Evolutionary conservation across 257 asterid species (phyloP), one percentile per base, ranked within the genome.

Genomic region (Coffea eugenioides): DNA sequence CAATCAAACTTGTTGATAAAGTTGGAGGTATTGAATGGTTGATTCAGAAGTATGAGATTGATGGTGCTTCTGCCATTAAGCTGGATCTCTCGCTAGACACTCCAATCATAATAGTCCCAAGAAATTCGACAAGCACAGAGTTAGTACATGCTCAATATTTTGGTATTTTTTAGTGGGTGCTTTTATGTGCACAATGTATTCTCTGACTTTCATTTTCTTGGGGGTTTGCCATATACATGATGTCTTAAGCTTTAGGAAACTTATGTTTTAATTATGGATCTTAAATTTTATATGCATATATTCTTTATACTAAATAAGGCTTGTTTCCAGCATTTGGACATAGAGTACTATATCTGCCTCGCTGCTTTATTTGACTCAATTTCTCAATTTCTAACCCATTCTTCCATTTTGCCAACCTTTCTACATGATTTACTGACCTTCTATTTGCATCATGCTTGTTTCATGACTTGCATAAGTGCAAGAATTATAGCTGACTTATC

Each of bases 21-120:
- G 98, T 96, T 15, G 98, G 98, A 82, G 99, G 98, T 80, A 94
- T 96, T 77, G 99, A 96, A 87, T 94, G 99, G 99, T 88, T 94
- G 90, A 96, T 94, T 84, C 92, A 92, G 87, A 96, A 96, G 82
- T 90, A 94, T 74, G 99, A 96, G 92, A 90, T 96, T 39, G 99
- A 96, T 87, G 99, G 99, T 70, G 97, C 98, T 77, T 76, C 98
- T 84, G 98, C 99, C 79, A 80, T 96, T 49, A 96, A 94, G 87
- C 85, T 96, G 91, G 97, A 96, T 88, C 98, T 96, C 88, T 89
- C 93, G 57, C 88, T 96, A 85, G 99, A 96, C 68, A 92, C 90
- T 74, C 99, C 99, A 69, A 88, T 96, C 71, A 96, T 96, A 78
- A 87, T 96, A 72, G 96, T 96, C 78, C 99, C 99, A 76, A 90